Base-by-base conservation (phyloP, 768 basidiomycete genomes). In the Ephemerocybe angulata region DNA sequence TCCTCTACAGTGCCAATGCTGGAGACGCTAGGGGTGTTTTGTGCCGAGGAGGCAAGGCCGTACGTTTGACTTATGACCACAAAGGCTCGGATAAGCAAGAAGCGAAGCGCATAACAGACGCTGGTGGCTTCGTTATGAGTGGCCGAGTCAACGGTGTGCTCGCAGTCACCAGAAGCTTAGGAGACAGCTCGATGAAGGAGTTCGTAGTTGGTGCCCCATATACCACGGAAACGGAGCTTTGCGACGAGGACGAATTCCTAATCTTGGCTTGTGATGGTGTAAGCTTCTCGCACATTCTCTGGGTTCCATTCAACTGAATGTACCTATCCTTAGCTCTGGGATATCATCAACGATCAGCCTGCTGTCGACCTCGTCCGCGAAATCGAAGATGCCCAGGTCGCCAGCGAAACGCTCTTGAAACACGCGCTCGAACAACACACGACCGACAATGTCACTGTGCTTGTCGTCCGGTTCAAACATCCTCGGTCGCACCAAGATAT, bases 181-280 rank as follows among this genome's bases (percentile, higher is more conserved):
- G 97, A 30, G 97, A 99, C 66, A 90, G 93, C 1, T 90, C 93
- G 6, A 98, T 99, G 97, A 99, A 99, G 72, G 97, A 99, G 64
- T 99, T 95, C 68, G 97, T 99, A 11, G 97, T 98, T 46, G 97
- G 97, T 1, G 83, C 91, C 27, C 97, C 97, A 5, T 99, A 96
- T 71, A 99, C 97, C 19, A 98, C 97, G n/a, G 95, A 98, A 70
- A 98, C 96, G 12, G 84, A 88, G 61, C 73, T 99, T 38, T 56
- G 55, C 38, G 85, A 90, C 7, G 87, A 91, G 4, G 97, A 98
- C 66, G 96, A 98, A 67, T 93, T 96, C 69, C 67, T 98, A 60
- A 90, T 99, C 55, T 79, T 99, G 56, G 97, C 97, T 21, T 99
- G 97, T 66, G 97, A 99, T 70, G 97, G 97, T 60, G 96, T 98